A percentile compares a stretch with the other conserved stretches of the same genome.
Conservation (phyloP, 257 asterid species). For the Scutellaria minor region DNA sequence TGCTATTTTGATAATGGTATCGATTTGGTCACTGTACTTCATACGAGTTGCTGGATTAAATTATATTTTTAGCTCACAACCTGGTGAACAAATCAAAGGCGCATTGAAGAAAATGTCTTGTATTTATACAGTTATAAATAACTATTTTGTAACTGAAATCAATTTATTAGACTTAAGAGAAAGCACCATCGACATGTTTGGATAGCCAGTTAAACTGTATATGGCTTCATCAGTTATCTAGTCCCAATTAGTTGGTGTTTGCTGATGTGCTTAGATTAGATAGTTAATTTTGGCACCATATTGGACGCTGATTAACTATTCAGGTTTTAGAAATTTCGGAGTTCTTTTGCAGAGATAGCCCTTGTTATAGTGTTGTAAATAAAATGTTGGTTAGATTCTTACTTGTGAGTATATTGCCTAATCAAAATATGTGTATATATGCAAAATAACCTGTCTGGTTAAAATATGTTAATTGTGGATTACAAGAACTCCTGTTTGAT, state of each 20-base stretch:
- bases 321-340: slow-evolving; percentile 2
- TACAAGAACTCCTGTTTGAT: slow-evolving; percentile 14
- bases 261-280: slow-evolving; percentile 3
- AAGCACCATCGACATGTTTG: background rate
- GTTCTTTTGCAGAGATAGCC: background rate
- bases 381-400: slow-evolving; percentile 1
- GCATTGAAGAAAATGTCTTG: too few species aligned
- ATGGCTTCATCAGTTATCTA: slow-evolving; percentile 22
- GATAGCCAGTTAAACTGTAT: background rate
- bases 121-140: too few species aligned
- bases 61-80: too few species aligned
- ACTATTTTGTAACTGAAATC: too few species aligned
- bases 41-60: too few species aligned
- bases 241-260: slow-evolving; percentile 13
- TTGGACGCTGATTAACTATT: slow-evolving; percentile 10
- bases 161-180: too few species aligned
- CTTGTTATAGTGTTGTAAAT: background rate
- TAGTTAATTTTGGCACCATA: slow-evolving; percentile 10
- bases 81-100: too few species aligned
- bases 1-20: background rate
- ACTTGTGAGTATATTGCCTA: background rate
- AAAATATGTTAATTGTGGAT: slow-evolving; percentile 5
- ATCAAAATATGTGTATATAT: background rate
- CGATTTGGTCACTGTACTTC: background rate
- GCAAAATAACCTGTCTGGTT: background rate